These are phyloP conservation scores for Trichoderma sp. DNA, from an alignment of 2,329 filamentous ascomycete species.

Conservation along the genomic window DNA sequence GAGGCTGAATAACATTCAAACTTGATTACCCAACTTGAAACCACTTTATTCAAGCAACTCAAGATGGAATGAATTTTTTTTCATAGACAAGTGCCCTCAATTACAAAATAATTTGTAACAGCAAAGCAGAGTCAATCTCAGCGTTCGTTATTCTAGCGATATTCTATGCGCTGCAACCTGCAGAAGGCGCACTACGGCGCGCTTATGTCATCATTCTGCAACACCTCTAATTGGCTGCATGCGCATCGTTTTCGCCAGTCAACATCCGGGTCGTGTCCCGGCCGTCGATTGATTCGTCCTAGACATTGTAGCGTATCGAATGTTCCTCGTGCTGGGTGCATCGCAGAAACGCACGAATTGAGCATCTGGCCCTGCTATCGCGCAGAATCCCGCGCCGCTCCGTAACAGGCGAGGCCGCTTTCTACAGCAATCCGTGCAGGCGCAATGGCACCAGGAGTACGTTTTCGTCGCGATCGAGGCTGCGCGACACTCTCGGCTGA, in stretches of 20 bases:
- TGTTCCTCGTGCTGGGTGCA: neutral
- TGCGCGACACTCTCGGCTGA: slow-evolving; percentile 29
- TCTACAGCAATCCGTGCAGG: slow-evolving; percentile 1
- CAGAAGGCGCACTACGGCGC: neutral
- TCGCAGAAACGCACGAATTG: neutral
- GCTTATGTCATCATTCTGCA: slow-evolving; percentile 26
- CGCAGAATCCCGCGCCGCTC: neutral
- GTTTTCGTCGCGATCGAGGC: slow-evolving; percentile 19
- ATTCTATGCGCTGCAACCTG: neutral
- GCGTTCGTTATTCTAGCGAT: neutral
- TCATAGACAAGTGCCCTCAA: neutral
- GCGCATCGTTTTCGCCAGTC: neutral
- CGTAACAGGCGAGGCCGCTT: neutral
- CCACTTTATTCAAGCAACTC: neutral
- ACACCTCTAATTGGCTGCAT: slow-evolving; percentile 18
- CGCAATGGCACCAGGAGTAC: slow-evolving; percentile 49
- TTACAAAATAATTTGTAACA: neutral
- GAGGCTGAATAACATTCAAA: neutral
- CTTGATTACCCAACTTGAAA: neutral
- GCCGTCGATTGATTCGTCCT: slow-evolving; percentile 2
- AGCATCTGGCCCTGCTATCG: neutral
- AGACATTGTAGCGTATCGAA: neutral
- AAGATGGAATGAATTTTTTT: neutral
- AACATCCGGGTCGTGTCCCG: neutral
- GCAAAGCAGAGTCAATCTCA: neutral